Evolutionary conservation across 352 stramenopile genomes (phyloP), one percentile per base, ranked within the genome.

Genomic region (Phytophthora parvispora): DNA sequence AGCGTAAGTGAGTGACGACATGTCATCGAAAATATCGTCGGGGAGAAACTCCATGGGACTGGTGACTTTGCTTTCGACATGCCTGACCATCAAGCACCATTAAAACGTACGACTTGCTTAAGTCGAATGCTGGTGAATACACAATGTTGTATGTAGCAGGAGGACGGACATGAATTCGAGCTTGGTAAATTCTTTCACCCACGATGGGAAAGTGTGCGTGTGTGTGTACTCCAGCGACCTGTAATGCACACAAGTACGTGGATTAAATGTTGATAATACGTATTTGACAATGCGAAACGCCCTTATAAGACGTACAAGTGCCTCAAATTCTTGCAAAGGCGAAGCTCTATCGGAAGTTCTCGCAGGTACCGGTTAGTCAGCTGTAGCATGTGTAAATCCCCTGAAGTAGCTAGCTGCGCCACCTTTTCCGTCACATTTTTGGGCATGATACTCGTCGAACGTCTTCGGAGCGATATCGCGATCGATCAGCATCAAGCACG

Each of bases 121-220:
- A n/a, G n/a, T n/a, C n/a, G n/a, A n/a, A n/a, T n/a, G n/a, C n/a
- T n/a, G n/a, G n/a, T n/a, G n/a, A n/a, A 8, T 20, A 43, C 36
- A 43, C 12, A 20, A 61, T 54, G 12, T 59, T n/a, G n/a, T n/a
- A n/a, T n/a, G n/a, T n/a, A n/a, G n/a, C n/a, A n/a, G n/a, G n/a
- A n/a, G n/a, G n/a, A n/a, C n/a, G n/a, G n/a, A 81, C 74, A 86
- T 12, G 49, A 67, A 76, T 28, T 83, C 63, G 27, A 86, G 63
- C 3, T 71, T 50, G 1, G 60, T 69, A 34, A 82, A 67, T 4
- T 78, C 53, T 9, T 55, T 78, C 29, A 58, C 57, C 75, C 78
- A 82, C 1, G 36, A n/a, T 16, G 78, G 72, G 4, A 86, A 16
- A 6, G 34, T 60, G 10, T 51, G 20, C 0, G 64, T 86, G 40